phyloP scores from a whole-genome alignment of 2,329 filamentous ascomycete genomes.

The Volutella citrinella region DNA sequence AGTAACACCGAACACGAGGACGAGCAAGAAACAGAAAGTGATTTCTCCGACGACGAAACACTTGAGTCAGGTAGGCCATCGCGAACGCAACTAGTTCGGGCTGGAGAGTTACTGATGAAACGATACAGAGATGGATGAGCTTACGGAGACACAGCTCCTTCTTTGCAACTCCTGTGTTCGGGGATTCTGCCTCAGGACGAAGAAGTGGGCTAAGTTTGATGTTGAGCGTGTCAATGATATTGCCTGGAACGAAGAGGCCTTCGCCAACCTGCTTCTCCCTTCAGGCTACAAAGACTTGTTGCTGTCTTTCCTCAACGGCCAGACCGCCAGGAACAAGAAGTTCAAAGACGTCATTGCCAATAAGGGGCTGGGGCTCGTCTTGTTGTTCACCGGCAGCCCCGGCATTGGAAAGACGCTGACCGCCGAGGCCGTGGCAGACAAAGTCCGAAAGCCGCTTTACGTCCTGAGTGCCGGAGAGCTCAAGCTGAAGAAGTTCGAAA shows the following conservation, averaged over 20 bases:
- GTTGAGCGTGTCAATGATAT: slow-evolving; percentile 39
- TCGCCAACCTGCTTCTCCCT: slow-evolving; percentile 42
- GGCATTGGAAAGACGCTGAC: slow-evolving; percentile 45
- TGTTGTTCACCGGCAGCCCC: slow-evolving; percentile 39
- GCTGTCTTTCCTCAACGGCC: slow-evolving; percentile 43
- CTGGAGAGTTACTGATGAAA: not conserved
- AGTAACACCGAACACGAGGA: too few species aligned
- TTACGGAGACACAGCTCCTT: slow-evolving; percentile 1
- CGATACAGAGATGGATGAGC: not conserved
- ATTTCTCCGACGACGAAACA: slow-evolving; percentile 11
- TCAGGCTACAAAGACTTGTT: slow-evolving; percentile 42
- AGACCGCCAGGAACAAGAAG: slow-evolving; percentile 28
- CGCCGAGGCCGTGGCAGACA: slow-evolving; percentile 23
- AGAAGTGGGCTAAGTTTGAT: slow-evolving; percentile 31
- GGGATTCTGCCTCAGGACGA: slow-evolving; percentile 30
- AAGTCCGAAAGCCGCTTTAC: slow-evolving; percentile 5
- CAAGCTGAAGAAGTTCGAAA: slow-evolving; percentile 46
- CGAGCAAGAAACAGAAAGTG: too few species aligned
- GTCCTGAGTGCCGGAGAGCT: slow-evolving; percentile 5
- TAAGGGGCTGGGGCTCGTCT: slow-evolving; percentile 42
- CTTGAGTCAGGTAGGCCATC: not conserved
- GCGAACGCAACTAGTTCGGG: too few species aligned
- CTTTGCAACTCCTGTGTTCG: slow-evolving; percentile 9
- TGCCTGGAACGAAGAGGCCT: slow-evolving; percentile 42
- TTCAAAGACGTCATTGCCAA: slow-evolving; percentile 47